Conservation (phyloP, 2,329 filamentous ascomycete genomes). For the Hysterium pulicare region DNA sequence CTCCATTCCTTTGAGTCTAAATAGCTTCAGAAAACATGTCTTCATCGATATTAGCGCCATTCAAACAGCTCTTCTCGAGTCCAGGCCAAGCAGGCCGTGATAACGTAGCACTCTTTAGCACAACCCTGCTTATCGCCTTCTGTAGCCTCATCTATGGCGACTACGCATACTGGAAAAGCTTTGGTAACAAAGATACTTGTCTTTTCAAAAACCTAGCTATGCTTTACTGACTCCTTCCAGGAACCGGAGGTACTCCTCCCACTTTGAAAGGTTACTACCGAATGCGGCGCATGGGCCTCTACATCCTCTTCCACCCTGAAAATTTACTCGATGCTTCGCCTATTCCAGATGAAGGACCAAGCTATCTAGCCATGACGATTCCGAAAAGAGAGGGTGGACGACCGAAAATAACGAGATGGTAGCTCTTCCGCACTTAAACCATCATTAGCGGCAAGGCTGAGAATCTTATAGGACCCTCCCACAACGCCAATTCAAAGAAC, state of each 20-base stretch:
- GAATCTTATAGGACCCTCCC: slow-evolving; percentile 19
- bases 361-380: slow-evolving; percentile 22
- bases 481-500: slow-evolving; percentile 22
- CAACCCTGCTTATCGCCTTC: no score
- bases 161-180: no score
- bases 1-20: no score
- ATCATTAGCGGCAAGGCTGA: neutral
- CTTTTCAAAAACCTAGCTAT: no score
- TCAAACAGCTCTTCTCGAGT: no score
- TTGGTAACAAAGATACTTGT: no score
- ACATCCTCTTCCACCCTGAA: slow-evolving; percentile 21
- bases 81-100: no score
- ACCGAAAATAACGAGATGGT: slow-evolving; percentile 22
- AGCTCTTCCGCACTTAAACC: neutral
- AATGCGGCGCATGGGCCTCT: slow-evolving; percentile 27
- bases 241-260: slow-evolving; percentile 30
- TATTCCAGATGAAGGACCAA: slow-evolving; percentile 20
- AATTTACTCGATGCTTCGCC: slow-evolving; percentile 23
- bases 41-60: no score
- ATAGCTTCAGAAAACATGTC: no score
- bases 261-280: slow-evolving; percentile 28
- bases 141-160: no score
- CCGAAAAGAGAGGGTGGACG: slow-evolving; percentile 17
- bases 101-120: no score
- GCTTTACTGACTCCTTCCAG: no score